Evolutionary conservation across 1,284 basidiomycete genomes (phyloP).

Genomic region (Fomitopsis betulina): DNA sequence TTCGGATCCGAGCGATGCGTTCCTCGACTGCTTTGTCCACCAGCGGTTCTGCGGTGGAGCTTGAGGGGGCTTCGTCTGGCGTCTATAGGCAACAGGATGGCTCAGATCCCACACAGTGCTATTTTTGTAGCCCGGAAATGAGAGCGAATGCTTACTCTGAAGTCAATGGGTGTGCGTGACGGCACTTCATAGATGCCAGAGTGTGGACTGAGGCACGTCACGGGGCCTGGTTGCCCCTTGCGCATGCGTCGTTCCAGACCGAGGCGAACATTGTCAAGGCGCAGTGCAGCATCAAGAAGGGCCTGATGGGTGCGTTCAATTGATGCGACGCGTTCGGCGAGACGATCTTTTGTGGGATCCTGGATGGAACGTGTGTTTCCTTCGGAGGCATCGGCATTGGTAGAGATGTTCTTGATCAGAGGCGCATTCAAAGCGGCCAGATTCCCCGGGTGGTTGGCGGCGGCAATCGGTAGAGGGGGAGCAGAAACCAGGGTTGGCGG

Average conservation of each 20-base stretch:
- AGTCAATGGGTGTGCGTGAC: constrained; percentile 1
- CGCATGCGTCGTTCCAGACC: neutral
- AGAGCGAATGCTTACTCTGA: neutral
- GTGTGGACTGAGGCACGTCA: neutral
- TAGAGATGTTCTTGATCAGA: constrained; percentile 1
- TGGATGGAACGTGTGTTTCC: neutral
- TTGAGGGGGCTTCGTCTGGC: constrained; percentile 1
- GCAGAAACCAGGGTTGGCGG: constrained; percentile 12
- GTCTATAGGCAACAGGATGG: neutral
- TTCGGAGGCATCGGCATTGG: neutral
- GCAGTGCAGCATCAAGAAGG: neutral
- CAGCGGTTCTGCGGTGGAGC: constrained; percentile 1
- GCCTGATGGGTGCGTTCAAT: neutral
- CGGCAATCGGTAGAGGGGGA: constrained; percentile 39
- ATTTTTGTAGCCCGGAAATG: neutral
- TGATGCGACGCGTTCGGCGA: neutral
- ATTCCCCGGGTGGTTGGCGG: constrained; percentile 42
- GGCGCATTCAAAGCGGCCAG: constrained; percentile 14
- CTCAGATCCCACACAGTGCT: neutral
- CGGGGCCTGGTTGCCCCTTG: neutral
- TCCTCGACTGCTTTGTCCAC: constrained; percentile 15
- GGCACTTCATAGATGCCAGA: neutral
- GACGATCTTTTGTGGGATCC: neutral
- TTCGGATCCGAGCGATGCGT: constrained; percentile 20
- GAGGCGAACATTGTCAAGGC: neutral